Conservation (phyloP, 495 filamentous ascomycete genomes). For the Penicillium daleae region DNA sequence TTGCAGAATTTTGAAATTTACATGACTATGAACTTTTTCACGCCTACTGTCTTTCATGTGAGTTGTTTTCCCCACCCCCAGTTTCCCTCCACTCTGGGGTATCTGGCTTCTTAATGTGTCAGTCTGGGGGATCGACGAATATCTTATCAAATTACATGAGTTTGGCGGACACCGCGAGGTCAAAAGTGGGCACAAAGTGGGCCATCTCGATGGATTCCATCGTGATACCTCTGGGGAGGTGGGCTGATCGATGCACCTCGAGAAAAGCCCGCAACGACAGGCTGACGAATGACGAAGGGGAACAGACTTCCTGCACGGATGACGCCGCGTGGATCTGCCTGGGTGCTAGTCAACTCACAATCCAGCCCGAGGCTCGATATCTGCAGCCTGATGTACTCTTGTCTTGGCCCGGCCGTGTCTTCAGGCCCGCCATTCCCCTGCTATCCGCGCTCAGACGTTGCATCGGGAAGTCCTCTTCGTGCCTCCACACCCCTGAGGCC, state of each 20-base stretch:
- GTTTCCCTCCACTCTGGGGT: background rate
- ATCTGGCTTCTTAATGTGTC: background rate
- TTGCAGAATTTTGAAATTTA: background rate
- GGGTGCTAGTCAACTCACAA: background rate
- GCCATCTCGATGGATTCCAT: background rate
- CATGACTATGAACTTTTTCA: too few species aligned
- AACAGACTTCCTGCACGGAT: constrained; percentile 2
- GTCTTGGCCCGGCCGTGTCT: background rate
- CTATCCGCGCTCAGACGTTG: background rate
- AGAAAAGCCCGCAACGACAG: background rate
- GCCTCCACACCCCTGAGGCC: background rate
- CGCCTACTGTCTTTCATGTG: too few species aligned
- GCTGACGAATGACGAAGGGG: constrained; percentile 1
- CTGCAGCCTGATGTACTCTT: constrained; percentile 1
- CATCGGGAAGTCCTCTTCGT: background rate
- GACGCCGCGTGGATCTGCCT: background rate
- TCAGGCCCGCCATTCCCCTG: background rate
- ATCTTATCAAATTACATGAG: background rate
- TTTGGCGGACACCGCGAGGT: background rate
- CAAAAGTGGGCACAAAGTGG: constrained; percentile 1
- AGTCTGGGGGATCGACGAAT: constrained; percentile 5
- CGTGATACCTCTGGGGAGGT: background rate
- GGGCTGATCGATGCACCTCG: background rate
- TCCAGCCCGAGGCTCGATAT: background rate
- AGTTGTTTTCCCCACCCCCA: background rate